Evolutionary conservation across 2,329 filamentous ascomycete genomes (phyloP), one percentile per base, ranked within the genome.

Genomic region (Trichoderma citrinoviride): DNA sequence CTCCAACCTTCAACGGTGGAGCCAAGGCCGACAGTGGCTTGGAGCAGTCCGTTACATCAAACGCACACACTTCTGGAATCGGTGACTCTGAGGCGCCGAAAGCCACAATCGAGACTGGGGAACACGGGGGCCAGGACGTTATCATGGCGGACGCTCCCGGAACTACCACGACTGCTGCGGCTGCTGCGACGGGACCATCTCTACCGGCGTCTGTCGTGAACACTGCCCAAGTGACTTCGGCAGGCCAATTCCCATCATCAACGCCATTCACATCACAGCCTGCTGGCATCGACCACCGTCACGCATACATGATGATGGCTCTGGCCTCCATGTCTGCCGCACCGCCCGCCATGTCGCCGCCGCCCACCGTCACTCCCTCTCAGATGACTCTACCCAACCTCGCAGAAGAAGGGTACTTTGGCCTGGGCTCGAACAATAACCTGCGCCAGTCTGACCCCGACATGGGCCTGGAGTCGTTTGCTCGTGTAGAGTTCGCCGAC

Each of bases 401-500:
- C 7, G 69, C 76, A 67, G 73, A 74, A 66, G 73, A 75, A 41
- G 69, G 68, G 17, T 70, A 73, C 55, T 69, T 75, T 37, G 69
- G 71, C 10, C 66, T 76, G 10, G 65, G 70, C 5, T 68, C 73
- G 8, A 71, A 71, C 65, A 75, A 73, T 62, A 73, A 76, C 46
- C 71, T 75, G 43, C 75, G 75, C 15, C 77, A 77, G 61, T 69
- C 73, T 57, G 73, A 69, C n/a, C 68, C 74, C 7, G 73, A 77
- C 21, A 79, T 81, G 69, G 78, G 76, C 54, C 75, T 87, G 15
- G 82, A 86, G 71, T 85, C 83, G 3, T 87, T 85, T 73, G 84
- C 84, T 49, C 79, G 81, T 60, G 80, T 93, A 67, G 85, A 88
- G 71, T 93, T 93, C 73, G 83, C 85, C 69, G 90, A 93, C 78